Percentiles rank a stretch among this genome's conserved stretches.
phyloP scores from a whole-genome alignment of 805 yeast species.

The Dipodascus albidus region DNA sequence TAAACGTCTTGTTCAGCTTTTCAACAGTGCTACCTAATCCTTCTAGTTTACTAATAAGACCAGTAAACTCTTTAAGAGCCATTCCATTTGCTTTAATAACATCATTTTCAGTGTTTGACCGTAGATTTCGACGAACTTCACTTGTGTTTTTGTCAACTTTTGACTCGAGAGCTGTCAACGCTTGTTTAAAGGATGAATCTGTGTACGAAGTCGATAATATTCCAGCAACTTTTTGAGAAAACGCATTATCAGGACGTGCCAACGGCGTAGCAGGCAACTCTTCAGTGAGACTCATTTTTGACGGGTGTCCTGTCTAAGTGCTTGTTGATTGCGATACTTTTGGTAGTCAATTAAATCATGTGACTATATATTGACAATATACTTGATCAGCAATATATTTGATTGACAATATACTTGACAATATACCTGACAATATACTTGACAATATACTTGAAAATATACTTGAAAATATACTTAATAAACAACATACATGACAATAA shows the following conservation, averaged over 20 bases:
- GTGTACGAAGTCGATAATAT: conserved; percentile 25
- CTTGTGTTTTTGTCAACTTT: conserved; percentile 22
- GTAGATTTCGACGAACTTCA: conserved; percentile 22
- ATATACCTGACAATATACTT: too few relatives aligned
- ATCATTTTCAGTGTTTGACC: conserved; percentile 25
- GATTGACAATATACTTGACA: too few relatives aligned
- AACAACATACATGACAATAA: too few relatives aligned
- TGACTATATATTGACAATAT: background rate
- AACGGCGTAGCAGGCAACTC: background rate
- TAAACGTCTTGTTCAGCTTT: conserved; percentile 10
- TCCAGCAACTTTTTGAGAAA: conserved; percentile 17
- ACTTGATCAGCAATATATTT: too few relatives aligned
- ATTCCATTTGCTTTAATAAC: conserved; percentile 22
- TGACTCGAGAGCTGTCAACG: conserved; percentile 22
- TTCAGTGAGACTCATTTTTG: conserved; percentile 1
- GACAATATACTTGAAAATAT: too few relatives aligned
- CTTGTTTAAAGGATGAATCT: conserved; percentile 22
- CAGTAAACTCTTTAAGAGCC: conserved; percentile 25
- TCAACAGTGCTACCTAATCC: conserved; percentile 16
- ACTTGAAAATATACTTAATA: too few relatives aligned
- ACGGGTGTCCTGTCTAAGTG: too few relatives aligned
- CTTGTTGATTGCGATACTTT: too few relatives aligned
- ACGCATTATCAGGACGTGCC: conserved; percentile 6
- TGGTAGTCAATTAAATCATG: background rate
- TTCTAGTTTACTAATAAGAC: conserved; percentile 19